A percentile compares a stretch with the other conserved stretches of the same genome.
phyloP scores from a whole-genome alignment of 2,329 filamentous ascomycete genomes.

The Sporothrix curviconia region DNA sequence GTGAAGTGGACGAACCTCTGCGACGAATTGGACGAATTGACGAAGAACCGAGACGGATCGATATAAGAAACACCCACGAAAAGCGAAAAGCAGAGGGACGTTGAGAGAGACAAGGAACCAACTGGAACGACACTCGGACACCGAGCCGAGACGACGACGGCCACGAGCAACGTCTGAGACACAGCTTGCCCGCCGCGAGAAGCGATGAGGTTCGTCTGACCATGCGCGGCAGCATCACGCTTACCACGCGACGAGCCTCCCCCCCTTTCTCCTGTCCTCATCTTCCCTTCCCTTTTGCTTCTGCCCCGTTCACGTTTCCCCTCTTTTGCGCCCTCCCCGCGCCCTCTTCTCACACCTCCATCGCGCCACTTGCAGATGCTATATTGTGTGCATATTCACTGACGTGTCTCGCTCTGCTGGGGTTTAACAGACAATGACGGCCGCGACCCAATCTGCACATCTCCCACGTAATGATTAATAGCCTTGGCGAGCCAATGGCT shows the following conservation, averaged over 20 bases:
- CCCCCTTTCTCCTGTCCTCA: not conserved
- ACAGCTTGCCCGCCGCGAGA: not conserved
- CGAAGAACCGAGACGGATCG: too few species aligned
- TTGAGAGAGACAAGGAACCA: not conserved
- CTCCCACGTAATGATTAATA: slow-evolving; percentile 35
- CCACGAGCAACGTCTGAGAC: not conserved
- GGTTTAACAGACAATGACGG: slow-evolving; percentile 37
- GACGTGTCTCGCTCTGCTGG: not conserved
- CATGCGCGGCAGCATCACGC: not conserved
- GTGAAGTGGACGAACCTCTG: not conserved
- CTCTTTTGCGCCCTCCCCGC: not conserved
- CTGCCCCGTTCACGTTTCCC: not conserved
- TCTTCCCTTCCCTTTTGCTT: not conserved
- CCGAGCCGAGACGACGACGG: not conserved
- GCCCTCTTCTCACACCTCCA: not conserved
- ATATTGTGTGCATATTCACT: not conserved
- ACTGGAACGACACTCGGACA: too few species aligned
- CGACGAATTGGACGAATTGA: too few species aligned
- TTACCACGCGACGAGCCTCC: too few species aligned
- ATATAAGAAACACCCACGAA: not conserved
- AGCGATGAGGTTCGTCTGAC: slow-evolving; percentile 13
- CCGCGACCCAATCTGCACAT: slow-evolving; percentile 45
- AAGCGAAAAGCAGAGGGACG: not conserved
- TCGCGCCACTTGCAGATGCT: not conserved
- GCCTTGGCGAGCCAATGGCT: slow-evolving; percentile 40